A percentile compares a stretch with the other conserved stretches of the same genome.
Conservation (phyloP, 495 filamentous ascomycete genomes). For the Penicilliopsis zonata region DNA sequence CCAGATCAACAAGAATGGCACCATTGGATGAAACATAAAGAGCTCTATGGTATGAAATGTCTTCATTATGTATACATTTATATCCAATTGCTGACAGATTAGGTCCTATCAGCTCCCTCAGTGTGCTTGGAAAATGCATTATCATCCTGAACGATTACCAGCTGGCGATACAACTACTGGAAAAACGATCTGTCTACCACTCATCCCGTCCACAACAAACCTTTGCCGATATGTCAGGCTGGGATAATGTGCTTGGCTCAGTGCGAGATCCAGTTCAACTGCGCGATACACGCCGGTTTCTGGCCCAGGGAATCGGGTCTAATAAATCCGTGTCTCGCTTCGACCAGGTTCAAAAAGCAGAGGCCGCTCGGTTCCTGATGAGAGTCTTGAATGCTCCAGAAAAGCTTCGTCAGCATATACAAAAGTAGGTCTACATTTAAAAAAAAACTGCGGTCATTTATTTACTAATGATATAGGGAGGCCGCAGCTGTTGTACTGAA, state of each 20-base stretch:
- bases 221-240: background rate
- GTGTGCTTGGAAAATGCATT: slow-evolving; percentile 24
- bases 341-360: background rate
- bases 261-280: background rate
- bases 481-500: slow-evolving; percentile 26
- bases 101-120: slow-evolving; percentile 30
- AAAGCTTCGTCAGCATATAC: background rate
- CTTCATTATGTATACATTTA: too few species aligned
- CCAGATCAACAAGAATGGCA: too few species aligned
- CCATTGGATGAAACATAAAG: too few species aligned
- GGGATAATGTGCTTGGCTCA: background rate
- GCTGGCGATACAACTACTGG: slow-evolving; percentile 22
- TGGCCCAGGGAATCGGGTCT: background rate
- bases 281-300: background rate
- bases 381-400: background rate
- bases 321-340: background rate
- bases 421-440: too few species aligned
- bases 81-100: too few species aligned
- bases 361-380: background rate
- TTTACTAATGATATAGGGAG: too few species aligned
- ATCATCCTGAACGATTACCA: slow-evolving; percentile 26
- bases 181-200: background rate
- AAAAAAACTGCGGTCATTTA: too few species aligned
- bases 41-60: too few species aligned
- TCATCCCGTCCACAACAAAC: background rate